Percentiles rank a stretch among this genome's conserved stretches.
Evolutionary conservation across 2,329 filamentous ascomycete genomes (phyloP).

Genomic region (Proliferodiscus dingleyae): DNA sequence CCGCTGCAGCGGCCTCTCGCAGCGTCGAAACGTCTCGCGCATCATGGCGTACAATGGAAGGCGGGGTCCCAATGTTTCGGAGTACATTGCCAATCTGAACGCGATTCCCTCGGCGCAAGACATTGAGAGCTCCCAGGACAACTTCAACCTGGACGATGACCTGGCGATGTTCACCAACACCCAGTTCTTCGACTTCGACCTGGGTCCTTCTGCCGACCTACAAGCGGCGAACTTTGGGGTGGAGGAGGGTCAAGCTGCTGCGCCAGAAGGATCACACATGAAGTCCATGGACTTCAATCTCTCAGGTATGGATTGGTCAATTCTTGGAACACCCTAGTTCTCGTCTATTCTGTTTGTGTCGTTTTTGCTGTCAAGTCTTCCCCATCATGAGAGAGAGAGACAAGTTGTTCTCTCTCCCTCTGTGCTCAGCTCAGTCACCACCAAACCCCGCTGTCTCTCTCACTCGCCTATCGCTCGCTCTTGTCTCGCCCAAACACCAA

Average conservation of each 20-base stretch:
- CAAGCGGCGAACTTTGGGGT: constrained; percentile 32
- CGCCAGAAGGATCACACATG: constrained; percentile 36
- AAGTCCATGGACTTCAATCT: constrained; percentile 44
- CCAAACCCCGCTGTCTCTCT: too few relatives aligned
- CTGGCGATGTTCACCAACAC: constrained; percentile 78
- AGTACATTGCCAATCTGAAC: constrained; percentile 85
- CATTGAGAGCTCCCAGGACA: constrained; percentile 45
- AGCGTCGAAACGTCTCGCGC: not conserved
- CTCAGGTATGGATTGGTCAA: constrained; percentile 33
- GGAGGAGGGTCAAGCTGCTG: constrained; percentile 1
- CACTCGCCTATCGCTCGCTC: too few relatives aligned
- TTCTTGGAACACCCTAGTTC: too few relatives aligned
- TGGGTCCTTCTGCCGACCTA: constrained; percentile 54
- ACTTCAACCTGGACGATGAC: constrained; percentile 64
- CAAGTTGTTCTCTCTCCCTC: too few relatives aligned
- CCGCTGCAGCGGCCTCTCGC: not conserved
- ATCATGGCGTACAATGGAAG: constrained; percentile 66
- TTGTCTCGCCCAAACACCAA: too few relatives aligned
- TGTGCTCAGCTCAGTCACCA: too few relatives aligned
- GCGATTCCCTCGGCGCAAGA: constrained; percentile 60
- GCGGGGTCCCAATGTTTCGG: constrained; percentile 79
- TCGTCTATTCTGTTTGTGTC: too few relatives aligned
- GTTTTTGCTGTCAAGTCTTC: too few relatives aligned
- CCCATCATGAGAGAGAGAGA: too few relatives aligned
- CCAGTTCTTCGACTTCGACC: constrained; percentile 75